Conservation (phyloP, 2,329 filamentous ascomycete species). For the Niveomyces coronatus region DNA sequence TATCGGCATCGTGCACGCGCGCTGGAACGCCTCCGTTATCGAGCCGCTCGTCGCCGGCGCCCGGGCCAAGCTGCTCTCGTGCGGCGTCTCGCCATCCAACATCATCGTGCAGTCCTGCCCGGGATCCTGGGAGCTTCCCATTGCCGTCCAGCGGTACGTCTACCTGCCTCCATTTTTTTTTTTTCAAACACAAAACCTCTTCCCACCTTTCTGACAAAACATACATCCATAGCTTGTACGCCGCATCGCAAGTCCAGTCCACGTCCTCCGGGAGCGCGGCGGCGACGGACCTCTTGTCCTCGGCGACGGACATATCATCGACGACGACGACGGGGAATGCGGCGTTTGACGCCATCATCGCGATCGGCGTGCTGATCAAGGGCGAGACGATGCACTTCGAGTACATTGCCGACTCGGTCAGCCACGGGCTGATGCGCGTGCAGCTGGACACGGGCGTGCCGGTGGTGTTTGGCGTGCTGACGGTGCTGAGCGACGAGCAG, state of each 20-base stretch:
- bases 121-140: slow-evolving; percentile 88
- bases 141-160: slow-evolving; percentile 71
- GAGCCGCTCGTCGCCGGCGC: slow-evolving; percentile 72
- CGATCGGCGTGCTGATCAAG: slow-evolving; percentile 94
- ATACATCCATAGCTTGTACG: slow-evolving; percentile 54
- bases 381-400: slow-evolving; percentile 99
- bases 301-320: slow-evolving; percentile 54
- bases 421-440: slow-evolving; percentile 86
- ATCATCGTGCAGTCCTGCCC: slow-evolving; percentile 86
- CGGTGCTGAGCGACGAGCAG: slow-evolving; percentile 80
- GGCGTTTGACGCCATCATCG: slow-evolving; percentile 88
- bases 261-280: slow-evolving; percentile 50
- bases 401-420: slow-evolving; percentile 89
- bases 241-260: slow-evolving; percentile 77
- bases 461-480: slow-evolving; percentile 86
- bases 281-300: slow-evolving; percentile 66
- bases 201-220: slow-evolving; percentile 11
- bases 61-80: slow-evolving; percentile 63
- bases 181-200: slow-evolving; percentile 5
- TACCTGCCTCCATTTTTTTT: slow-evolving; percentile 10
- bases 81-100: slow-evolving; percentile 78
- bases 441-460: slow-evolving; percentile 83
- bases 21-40: slow-evolving; percentile 90
- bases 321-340: slow-evolving; percentile 34
- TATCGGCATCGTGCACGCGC: slow-evolving; percentile 89